These are phyloP conservation scores for Phytophthora fragariae DNA, from an alignment of 352 stramenopile species.

Conservation along the genomic window DNA sequence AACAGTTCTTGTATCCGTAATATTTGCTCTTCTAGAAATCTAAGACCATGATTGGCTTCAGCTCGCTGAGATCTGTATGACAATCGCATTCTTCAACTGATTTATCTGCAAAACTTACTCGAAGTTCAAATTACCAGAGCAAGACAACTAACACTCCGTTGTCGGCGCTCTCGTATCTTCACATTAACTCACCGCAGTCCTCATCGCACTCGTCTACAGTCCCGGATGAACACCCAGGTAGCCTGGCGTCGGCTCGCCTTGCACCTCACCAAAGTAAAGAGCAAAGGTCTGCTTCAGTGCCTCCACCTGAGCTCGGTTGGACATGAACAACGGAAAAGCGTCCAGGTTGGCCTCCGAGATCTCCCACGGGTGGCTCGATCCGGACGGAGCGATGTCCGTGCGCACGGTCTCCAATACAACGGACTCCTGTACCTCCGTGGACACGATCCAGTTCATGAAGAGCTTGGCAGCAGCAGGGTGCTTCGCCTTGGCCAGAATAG, in stretches of 20 bases:
- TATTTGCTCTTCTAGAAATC: too few relatives aligned
- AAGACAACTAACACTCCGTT: too few relatives aligned
- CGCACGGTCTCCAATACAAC: conserved; percentile 31
- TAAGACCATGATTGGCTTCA: too few relatives aligned
- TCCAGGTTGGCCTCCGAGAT: conserved; percentile 33
- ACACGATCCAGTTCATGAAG: conserved; percentile 40
- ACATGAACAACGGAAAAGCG: conserved; percentile 50
- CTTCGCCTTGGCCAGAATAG: conserved; percentile 28
- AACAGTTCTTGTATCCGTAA: too few relatives aligned
- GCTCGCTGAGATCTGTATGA: too few relatives aligned
- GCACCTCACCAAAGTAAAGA: conserved; percentile 61
- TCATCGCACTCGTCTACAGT: conserved; percentile 18
- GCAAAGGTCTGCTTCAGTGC: conserved; percentile 41
- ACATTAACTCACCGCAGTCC: too few relatives aligned
- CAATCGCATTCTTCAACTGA: too few relatives aligned
- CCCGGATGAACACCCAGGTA: conserved; percentile 44
- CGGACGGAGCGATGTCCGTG: conserved; percentile 39
- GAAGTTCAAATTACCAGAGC: too few relatives aligned
- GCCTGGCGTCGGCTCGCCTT: conserved; percentile 45
- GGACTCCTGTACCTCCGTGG: conserved; percentile 37
- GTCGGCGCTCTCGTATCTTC: too few relatives aligned
- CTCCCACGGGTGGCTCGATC: conserved; percentile 37
- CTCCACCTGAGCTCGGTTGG: conserved; percentile 48
- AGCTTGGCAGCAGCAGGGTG: conserved; percentile 29
- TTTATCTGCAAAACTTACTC: too few relatives aligned